These are phyloP conservation scores for Phialophora expanda DNA, from an alignment of 2,329 filamentous ascomycete genomes.

Conservation along the genomic window DNA sequence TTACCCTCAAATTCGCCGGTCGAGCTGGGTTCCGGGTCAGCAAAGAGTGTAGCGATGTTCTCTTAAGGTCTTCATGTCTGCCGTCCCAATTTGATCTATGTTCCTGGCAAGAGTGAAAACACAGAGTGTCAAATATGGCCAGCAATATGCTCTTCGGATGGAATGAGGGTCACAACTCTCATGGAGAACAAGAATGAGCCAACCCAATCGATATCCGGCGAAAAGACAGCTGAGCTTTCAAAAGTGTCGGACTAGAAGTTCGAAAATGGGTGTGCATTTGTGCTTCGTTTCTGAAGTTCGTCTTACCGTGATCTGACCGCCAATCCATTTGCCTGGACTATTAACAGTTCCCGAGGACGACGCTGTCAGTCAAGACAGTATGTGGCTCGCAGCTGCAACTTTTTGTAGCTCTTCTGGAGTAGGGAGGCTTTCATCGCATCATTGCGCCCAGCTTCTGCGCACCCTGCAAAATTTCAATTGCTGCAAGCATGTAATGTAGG, in stretches of 20 bases:
- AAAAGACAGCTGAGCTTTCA: not conserved
- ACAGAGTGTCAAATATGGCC: constrained; percentile 20
- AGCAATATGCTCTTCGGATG: constrained; percentile 36
- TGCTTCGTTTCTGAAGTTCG: not conserved
- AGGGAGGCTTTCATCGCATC: not conserved
- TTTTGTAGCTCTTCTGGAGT: not conserved
- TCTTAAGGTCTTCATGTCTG: constrained; percentile 23
- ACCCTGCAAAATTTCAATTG: not conserved
- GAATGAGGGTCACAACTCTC: constrained; percentile 37
- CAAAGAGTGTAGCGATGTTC: not conserved
- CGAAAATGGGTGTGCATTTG: not conserved
- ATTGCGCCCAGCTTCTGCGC: not conserved
- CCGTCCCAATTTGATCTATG: constrained; percentile 24
- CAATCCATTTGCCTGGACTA: not conserved
- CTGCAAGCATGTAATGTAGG: not conserved
- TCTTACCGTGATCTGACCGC: not conserved
- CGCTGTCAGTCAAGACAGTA: not conserved
- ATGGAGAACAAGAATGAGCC: constrained; percentile 25
- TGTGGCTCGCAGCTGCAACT: not conserved
- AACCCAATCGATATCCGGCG: constrained; percentile 39
- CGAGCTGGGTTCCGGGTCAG: not conserved
- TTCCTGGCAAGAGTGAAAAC: constrained; percentile 18
- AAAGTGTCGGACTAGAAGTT: not conserved
- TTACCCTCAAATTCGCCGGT: not conserved
- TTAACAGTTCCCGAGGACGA: not conserved